These are phyloP conservation scores for Russula lepida DNA, from an alignment of 768 basidiomycete genomes.

Conservation along the genomic window DNA sequence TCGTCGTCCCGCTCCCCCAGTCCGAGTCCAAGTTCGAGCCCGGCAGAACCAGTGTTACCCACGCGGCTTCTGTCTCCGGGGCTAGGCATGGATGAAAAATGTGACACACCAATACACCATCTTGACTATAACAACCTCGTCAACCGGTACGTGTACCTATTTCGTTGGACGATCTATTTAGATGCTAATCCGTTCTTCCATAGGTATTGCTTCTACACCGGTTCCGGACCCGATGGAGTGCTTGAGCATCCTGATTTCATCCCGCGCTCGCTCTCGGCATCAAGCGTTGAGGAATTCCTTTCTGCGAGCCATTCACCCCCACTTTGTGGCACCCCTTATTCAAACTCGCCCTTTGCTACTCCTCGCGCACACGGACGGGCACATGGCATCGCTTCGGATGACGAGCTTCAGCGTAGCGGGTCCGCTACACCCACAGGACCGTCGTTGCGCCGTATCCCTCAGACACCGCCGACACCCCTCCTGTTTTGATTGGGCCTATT, in stretches of 20 bases:
- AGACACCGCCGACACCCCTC: slow-evolving; percentile 11
- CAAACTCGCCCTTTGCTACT: slow-evolving; percentile 11
- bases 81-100: not conserved
- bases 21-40: slow-evolving; percentile 12
- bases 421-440: slow-evolving; percentile 17
- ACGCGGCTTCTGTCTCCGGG: not conserved
- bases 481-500: not conserved
- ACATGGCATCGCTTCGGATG: slow-evolving; percentile 7
- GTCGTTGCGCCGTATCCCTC: not conserved
- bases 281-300: slow-evolving; percentile 47
- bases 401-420: slow-evolving; percentile 16
- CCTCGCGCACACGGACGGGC: slow-evolving; percentile 10
- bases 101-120: slow-evolving; percentile 6
- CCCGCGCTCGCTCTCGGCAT: slow-evolving; percentile 41
- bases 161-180: not conserved
- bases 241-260: slow-evolving; percentile 26
- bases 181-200: slow-evolving; percentile 11
- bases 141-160: slow-evolving; percentile 42
- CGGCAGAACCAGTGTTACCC: not conserved
- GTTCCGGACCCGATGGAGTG: slow-evolving; percentile 28
- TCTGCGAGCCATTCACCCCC: slow-evolving; percentile 21
- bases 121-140: slow-evolving; percentile 50
- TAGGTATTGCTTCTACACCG: slow-evolving; percentile 81
- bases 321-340: not conserved
- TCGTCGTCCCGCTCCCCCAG: slow-evolving; percentile 16